Conservation (phyloP, 441 rosid species). For the Adansonia madagascariensis region DNA sequence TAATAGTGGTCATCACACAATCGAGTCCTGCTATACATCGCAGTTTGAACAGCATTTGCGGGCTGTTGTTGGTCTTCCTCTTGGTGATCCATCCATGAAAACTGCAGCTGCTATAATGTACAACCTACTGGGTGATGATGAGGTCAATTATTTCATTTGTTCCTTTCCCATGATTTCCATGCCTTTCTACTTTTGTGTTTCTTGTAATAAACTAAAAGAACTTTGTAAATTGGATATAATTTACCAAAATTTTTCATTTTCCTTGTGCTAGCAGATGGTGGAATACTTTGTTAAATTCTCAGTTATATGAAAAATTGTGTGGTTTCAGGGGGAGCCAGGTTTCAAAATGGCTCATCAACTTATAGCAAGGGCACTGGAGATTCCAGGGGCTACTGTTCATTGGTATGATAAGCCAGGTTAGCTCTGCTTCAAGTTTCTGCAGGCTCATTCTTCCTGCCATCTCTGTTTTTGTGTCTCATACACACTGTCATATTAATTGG, state of each 20-base stretch:
- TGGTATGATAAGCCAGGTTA: constrained; percentile 98
- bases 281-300: constrained; percentile 4
- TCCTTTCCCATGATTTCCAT: neutral
- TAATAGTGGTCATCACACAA: constrained; percentile 98
- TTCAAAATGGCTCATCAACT: constrained; percentile 66
- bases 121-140: constrained; percentile 87
- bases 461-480: neutral
- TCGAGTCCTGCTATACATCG: constrained; percentile 91
- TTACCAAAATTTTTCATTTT: neutral
- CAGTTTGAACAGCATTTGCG: constrained; percentile 92
- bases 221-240: neutral
- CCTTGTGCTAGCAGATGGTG: neutral
- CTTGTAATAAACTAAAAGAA: neutral
- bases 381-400: constrained; percentile 83
- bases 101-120: constrained; percentile 90
- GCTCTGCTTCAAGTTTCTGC: constrained; percentile 29
- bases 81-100: constrained; percentile 96
- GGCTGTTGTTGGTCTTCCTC: constrained; percentile 93
- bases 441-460: constrained; percentile 10
- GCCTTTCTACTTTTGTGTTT: constrained; percentile 9
- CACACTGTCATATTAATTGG: neutral
- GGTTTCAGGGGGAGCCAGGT: constrained; percentile 80
- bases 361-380: constrained; percentile 65
- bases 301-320: constrained; percentile 21
- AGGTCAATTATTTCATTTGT: constrained; percentile 44